Conservation (phyloP, 176 grass and related monocot genomes). For the Saccharum spontaneum region DNA sequence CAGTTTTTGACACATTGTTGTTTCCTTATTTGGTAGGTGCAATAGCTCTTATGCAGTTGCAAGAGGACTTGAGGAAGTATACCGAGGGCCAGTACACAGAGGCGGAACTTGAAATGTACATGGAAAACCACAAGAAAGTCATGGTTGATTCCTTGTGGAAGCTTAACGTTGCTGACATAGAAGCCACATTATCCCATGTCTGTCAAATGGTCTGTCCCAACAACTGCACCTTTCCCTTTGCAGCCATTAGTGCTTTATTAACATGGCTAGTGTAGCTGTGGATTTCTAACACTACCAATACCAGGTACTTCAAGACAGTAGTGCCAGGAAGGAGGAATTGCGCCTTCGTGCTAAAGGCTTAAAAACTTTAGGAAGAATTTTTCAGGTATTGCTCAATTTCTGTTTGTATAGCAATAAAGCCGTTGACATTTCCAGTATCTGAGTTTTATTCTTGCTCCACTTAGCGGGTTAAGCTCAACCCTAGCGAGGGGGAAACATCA, state of each 20-base stretch:
- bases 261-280: not conserved
- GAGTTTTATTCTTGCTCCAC: conserved; percentile 32
- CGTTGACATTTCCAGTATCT: conserved; percentile 19
- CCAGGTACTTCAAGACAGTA: conserved; percentile 87
- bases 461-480: conserved; percentile 69
- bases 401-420: not conserved
- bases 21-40: conserved; percentile 62
- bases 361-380: conserved; percentile 93
- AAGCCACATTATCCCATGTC: conserved; percentile 86
- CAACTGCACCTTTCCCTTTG: conserved; percentile 28
- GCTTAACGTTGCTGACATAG: conserved; percentile 98
- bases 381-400: conserved; percentile 64
- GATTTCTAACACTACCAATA: conserved; percentile 29
- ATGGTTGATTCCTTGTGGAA: conserved; percentile 99
- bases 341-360: conserved; percentile 88
- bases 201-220: conserved; percentile 84
- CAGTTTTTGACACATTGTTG: not conserved
- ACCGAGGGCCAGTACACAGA: conserved; percentile 80
- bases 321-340: conserved; percentile 73
- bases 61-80: conserved; percentile 84
- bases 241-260: not conserved
- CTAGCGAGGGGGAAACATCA: conserved; percentile 55
- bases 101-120: conserved; percentile 74
- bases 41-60: conserved; percentile 96
- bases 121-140: conserved; percentile 84